Conservation (phyloP, 208 protist species). For the Strigomonas oncopelti region DNA sequence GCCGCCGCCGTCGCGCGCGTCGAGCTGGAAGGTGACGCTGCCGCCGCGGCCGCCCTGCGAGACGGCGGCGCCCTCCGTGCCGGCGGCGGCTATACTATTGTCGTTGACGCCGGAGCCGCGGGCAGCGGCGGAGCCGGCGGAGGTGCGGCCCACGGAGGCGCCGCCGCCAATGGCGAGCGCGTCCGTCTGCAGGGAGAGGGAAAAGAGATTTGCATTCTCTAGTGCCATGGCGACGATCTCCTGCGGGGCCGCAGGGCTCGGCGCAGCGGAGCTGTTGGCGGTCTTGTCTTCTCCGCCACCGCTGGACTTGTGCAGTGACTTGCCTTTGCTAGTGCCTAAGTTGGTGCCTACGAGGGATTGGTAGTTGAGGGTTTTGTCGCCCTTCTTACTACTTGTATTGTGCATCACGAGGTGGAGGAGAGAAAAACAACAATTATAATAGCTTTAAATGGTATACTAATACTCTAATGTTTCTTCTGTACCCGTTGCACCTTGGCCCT, state of each 20-base stretch:
- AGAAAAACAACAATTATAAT: too few species aligned
- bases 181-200: slow-evolving; percentile 4
- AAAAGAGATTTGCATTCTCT: slow-evolving; percentile 1
- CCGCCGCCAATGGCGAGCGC: neutral
- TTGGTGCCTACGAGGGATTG: slow-evolving; percentile 4
- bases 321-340: slow-evolving; percentile 9
- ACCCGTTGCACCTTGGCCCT: neutral
- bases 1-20: neutral
- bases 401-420: neutral
- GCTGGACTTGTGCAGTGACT: neutral
- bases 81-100: neutral
- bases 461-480: slow-evolving; percentile 6
- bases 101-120: neutral
- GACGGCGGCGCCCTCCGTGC: too few species aligned
- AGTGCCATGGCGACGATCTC: slow-evolving; percentile 1
- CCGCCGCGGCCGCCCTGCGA: too few species aligned
- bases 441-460: too few species aligned
- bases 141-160: neutral
- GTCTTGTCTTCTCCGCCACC: too few species aligned
- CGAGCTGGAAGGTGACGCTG: neutral
- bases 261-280: neutral
- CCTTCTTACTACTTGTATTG: neutral
- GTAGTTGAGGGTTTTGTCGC: slow-evolving; percentile 6
- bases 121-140: too few species aligned
- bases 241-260: slow-evolving; percentile 1